phyloP scores from a whole-genome alignment of 805 yeast species.

The Kodamaea sagamina region DNA sequence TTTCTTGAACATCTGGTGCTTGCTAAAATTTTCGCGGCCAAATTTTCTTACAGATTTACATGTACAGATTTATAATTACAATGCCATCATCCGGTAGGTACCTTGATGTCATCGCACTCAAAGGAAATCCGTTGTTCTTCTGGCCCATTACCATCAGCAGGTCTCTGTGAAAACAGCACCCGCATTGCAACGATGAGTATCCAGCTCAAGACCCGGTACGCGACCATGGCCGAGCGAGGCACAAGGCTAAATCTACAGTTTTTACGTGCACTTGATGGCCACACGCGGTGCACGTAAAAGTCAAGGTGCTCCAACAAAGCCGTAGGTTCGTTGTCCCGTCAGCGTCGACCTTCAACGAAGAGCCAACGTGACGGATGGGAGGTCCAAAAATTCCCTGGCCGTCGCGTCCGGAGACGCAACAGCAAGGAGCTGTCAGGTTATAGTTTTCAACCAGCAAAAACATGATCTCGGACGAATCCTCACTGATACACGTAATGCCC shows the following conservation, averaged over 20 bases:
- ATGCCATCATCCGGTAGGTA: slow-evolving; percentile 40
- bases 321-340: slow-evolving; percentile 12
- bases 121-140: slow-evolving; percentile 39
- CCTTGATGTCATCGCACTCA: slow-evolving; percentile 50
- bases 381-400: slow-evolving; percentile 78
- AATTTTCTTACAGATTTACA: slow-evolving; percentile 11
- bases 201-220: slow-evolving; percentile 48
- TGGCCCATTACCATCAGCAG: slow-evolving; percentile 39
- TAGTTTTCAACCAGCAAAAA: slow-evolving; percentile 99
- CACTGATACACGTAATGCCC: slow-evolving; percentile 99
- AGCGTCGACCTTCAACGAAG: slow-evolving; percentile 37
- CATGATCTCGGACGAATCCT: slow-evolving; percentile 99
- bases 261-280: slow-evolving; percentile 3
- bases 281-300: slow-evolving; percentile 5
- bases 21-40: background rate
- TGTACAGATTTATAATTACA: slow-evolving; percentile 50
- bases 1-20: slow-evolving; percentile 49
- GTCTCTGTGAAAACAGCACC: slow-evolving; percentile 10
- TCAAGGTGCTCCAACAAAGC: background rate
- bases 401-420: slow-evolving; percentile 48
- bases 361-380: slow-evolving; percentile 16
- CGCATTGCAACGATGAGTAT: slow-evolving; percentile 21
- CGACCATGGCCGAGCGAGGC: slow-evolving; percentile 48
- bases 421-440: slow-evolving; percentile 86
- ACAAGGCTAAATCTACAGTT: slow-evolving; percentile 35